phyloP scores from a whole-genome alignment of 106 monocot genomes.

The Allium sativum region DNA sequence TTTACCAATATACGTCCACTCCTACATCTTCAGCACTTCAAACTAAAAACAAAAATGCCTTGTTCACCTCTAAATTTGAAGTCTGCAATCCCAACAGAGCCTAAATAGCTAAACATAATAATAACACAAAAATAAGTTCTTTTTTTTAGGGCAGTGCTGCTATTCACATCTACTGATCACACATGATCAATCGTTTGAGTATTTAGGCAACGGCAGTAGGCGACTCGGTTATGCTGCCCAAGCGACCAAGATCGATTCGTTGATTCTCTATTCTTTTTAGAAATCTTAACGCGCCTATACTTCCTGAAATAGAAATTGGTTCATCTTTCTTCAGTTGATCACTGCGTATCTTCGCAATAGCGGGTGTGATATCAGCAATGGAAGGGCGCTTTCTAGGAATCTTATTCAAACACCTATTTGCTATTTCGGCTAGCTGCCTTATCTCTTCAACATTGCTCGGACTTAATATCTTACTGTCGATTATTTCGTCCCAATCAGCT shows the following conservation, averaged over 20 bases:
- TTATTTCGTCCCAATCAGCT: constrained; percentile 80
- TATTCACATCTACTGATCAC: no score
- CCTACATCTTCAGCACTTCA: no score
- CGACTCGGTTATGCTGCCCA: constrained; percentile 29
- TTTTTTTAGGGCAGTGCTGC: no score
- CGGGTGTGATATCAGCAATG: constrained; percentile 54
- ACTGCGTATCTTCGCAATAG: constrained; percentile 46
- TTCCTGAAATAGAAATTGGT: constrained; percentile 9
- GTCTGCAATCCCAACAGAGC: no score
- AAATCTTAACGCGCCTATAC: constrained; percentile 16
- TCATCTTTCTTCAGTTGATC: constrained; percentile 19
- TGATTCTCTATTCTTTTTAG: constrained; percentile 49
- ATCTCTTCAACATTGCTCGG: constrained; percentile 39
- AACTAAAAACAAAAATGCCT: no score
- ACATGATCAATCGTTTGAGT: no score
- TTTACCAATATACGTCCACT: no score
- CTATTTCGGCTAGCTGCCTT: constrained; percentile 51
- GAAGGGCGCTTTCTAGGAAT: constrained; percentile 66
- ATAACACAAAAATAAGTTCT: no score
- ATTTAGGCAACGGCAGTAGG: constrained; percentile 6
- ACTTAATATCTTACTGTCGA: constrained; percentile 59
- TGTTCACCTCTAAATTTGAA: no score
- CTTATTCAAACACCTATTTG: constrained; percentile 61
- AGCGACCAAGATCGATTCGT: constrained; percentile 52
- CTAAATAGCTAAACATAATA: no score